These are phyloP conservation scores for Colletotrichum phormii DNA, from an alignment of 2,329 filamentous ascomycete genomes.

Conservation along the genomic window DNA sequence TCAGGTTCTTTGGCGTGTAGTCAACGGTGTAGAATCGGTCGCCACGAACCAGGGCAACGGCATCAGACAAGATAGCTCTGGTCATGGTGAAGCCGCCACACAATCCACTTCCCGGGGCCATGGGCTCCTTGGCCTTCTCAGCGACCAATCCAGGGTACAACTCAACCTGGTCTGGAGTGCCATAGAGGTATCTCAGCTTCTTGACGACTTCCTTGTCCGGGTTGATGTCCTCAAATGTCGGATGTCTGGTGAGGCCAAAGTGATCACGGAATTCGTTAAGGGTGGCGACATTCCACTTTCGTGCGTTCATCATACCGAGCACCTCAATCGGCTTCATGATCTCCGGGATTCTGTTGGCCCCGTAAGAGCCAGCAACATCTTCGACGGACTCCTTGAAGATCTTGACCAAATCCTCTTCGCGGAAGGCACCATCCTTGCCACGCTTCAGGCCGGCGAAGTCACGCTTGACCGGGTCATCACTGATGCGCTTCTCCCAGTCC, in stretches of 20 bases:
- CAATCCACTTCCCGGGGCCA: slow-evolving; percentile 58
- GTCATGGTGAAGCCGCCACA: slow-evolving; percentile 59
- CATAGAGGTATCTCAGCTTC: slow-evolving; percentile 63
- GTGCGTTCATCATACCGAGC: slow-evolving; percentile 68
- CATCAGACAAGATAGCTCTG: slow-evolving; percentile 71
- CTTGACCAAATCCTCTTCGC: slow-evolving; percentile 65
- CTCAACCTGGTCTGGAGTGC: slow-evolving; percentile 71
- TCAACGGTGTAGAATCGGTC: slow-evolving; percentile 74
- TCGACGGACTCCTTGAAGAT: slow-evolving; percentile 65
- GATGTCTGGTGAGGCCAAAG: slow-evolving; percentile 66
- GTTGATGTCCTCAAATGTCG: slow-evolving; percentile 70
- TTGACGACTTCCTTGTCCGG: slow-evolving; percentile 64
- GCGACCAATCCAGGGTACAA: slow-evolving; percentile 64
- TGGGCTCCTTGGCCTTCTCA: slow-evolving; percentile 60
- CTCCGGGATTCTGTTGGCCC: slow-evolving; percentile 66
- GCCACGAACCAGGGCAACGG: slow-evolving; percentile 70
- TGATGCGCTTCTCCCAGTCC: slow-evolving; percentile 53
- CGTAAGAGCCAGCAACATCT: slow-evolving; percentile 60
- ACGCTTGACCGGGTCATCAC: slow-evolving; percentile 63
- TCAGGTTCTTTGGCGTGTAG: slow-evolving; percentile 70
- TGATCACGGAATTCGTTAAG: slow-evolving; percentile 74
- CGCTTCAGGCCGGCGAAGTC: slow-evolving; percentile 63
- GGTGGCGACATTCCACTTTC: slow-evolving; percentile 68
- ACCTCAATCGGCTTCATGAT: slow-evolving; percentile 68
- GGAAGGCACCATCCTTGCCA: slow-evolving; percentile 61